Base-by-base conservation (phyloP, 1,284 basidiomycete species). In the Leucoagaricus sp. region DNA sequence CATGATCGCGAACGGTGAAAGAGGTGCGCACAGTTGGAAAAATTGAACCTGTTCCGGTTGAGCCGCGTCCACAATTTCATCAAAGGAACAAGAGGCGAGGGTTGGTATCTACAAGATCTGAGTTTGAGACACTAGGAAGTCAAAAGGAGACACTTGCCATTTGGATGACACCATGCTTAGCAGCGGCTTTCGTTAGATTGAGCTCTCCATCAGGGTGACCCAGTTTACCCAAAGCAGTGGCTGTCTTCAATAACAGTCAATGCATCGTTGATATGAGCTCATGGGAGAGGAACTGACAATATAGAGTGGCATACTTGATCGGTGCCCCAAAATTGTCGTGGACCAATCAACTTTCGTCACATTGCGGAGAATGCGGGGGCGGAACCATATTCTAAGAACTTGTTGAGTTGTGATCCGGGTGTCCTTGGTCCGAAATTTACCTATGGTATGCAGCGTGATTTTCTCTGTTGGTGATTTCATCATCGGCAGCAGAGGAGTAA, bases 201-300 rank as follows among this genome's bases (percentile, higher is more conserved):
- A 96, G 77, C 73, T 97, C 95, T 17, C 95, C 95, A 57, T 96
- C 92, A 0, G 94, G 93, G 67, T 97, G 95, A 4, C 93, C 96
- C 1, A 98, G 86, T 75, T 96, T 97, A 29, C 95, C 95, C 4
- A 80, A 66, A 15, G 70, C 70, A 10, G 70, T 72, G 21, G 71
- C 71, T 13, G 68, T 67, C 69, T 71, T 54, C 25, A 49, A 40
- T 19, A 28, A 15, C 29, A 31, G 13, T 42, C 23, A 38, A 58
- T 52, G n/a, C 3, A 29, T 12, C 23, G 28, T 26, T 23, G 23
- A 29, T 28, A 23, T 36, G 13, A n/a, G 4, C 19, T 4, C 13
- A 40, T 21, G 44, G 10, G 53, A 19, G 49, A 47, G 26, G 28
- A 8, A 54, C 66, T 63, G 25, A 66, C 58, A 28, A 70, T 66